Conservation (phyloP, 75 land plant genomes). For the Cunninghamia lanceolata region DNA sequence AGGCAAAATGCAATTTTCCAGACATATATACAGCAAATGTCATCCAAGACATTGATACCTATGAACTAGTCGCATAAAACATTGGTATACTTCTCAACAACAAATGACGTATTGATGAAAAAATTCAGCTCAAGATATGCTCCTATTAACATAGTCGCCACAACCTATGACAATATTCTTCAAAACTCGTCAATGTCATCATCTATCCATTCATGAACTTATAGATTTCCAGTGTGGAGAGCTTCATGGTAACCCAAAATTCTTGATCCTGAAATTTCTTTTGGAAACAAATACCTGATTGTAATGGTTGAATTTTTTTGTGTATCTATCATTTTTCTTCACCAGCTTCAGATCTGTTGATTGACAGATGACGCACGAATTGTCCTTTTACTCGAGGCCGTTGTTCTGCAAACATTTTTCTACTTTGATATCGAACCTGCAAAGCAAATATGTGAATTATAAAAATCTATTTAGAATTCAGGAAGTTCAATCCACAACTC, state of each 20-base stretch:
- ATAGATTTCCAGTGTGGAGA: neutral
- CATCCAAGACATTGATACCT: no score
- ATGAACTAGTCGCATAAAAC: no score
- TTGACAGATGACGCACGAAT: slow-evolving; percentile 52
- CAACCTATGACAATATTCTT: neutral
- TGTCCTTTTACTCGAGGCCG: slow-evolving; percentile 67
- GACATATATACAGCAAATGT: no score
- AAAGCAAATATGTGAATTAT: neutral
- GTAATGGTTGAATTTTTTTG: neutral
- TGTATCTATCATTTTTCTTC: slow-evolving; percentile 1
- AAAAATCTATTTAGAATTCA: neutral
- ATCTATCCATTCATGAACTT: neutral
- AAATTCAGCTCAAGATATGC: neutral
- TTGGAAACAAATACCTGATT: neutral
- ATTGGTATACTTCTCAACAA: no score
- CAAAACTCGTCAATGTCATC: neutral
- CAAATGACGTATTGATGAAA: neutral
- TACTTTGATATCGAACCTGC: slow-evolving; percentile 55
- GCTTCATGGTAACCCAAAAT: neutral
- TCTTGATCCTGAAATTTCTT: neutral
- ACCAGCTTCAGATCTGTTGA: slow-evolving; percentile 1
- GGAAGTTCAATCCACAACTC: neutral
- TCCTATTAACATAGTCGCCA: neutral
- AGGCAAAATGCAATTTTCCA: no score
- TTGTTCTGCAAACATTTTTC: slow-evolving; percentile 52